Percentiles rank a stretch among this genome's conserved stretches.
These are phyloP conservation scores for Berberis vulgaris DNA, from an alignment of 164 flowering plant genomes.

Conservation along the genomic window DNA sequence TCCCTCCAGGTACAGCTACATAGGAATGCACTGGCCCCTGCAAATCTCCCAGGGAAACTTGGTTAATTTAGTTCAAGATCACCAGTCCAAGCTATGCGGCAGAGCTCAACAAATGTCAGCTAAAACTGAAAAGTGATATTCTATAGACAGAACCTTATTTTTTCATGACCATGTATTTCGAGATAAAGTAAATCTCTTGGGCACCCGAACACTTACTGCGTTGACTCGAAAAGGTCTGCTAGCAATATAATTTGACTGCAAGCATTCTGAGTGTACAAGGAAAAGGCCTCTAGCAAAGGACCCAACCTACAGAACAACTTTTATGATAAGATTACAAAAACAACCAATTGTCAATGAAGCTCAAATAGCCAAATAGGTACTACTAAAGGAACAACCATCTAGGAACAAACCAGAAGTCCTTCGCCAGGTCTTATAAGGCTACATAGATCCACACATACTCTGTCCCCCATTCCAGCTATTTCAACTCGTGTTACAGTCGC, in stretches of 20 bases:
- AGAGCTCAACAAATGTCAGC: too few relatives aligned
- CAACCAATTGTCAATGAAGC: background rate
- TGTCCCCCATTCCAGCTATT: conserved; percentile 84
- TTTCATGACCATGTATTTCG: too few relatives aligned
- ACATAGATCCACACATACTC: conserved; percentile 93
- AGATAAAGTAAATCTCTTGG: too few relatives aligned
- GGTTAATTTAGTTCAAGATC: background rate
- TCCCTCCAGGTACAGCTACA: conserved; percentile 84
- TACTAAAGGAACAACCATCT: conserved; percentile 1
- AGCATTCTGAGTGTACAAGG: conserved; percentile 91
- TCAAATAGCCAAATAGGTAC: background rate
- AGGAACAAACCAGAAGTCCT: conserved; percentile 73
- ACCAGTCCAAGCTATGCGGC: background rate
- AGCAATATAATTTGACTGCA: conserved; percentile 82
- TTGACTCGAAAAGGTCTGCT: conserved; percentile 96
- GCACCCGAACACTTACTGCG: conserved; percentile 49
- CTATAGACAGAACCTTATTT: background rate
- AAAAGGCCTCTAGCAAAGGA: conserved; percentile 91
- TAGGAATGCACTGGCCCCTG: conserved; percentile 97
- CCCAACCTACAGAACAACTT: conserved; percentile 48
- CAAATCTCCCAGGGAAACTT: conserved; percentile 9
- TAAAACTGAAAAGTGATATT: background rate
- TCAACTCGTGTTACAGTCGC: conserved; percentile 52
- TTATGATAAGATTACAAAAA: background rate
- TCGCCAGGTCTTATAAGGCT: conserved; percentile 91